Percentiles rank a stretch among this genome's conserved stretches.
These are phyloP conservation scores for Isoetes taiwanensis DNA, from an alignment of 75 land plant species.

Conservation along the genomic window DNA sequence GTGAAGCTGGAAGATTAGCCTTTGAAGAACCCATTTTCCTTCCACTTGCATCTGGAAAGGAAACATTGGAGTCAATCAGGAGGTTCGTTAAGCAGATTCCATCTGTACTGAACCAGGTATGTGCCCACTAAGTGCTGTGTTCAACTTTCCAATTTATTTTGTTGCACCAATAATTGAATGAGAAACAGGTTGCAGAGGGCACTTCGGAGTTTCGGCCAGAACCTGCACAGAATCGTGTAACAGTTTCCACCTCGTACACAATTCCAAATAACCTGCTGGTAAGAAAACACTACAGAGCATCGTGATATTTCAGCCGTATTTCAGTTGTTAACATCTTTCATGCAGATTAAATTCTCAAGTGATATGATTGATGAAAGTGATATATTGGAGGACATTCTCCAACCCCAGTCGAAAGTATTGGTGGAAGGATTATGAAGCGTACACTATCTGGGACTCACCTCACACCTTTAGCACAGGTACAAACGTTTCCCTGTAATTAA, in stretches of 20 bases:
- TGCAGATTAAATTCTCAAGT: slow-evolving; percentile 64
- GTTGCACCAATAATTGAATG: too few species aligned
- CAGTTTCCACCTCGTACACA: slow-evolving; percentile 35
- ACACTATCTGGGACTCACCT: slow-evolving; percentile 58
- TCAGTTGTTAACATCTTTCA: not conserved
- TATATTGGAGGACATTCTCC: slow-evolving; percentile 50
- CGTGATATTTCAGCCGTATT: too few species aligned
- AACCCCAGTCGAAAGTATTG: slow-evolving; percentile 35
- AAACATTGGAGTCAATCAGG: slow-evolving; percentile 21
- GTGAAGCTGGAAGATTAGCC: slow-evolving; percentile 12
- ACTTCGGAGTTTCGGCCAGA: slow-evolving; percentile 78
- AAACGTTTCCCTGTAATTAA: not conserved
- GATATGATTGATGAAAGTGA: slow-evolving; percentile 89
- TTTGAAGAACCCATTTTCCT: slow-evolving; percentile 16
- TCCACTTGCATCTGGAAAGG: slow-evolving; percentile 19
- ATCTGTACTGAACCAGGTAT: slow-evolving; percentile 26
- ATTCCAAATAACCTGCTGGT: slow-evolving; percentile 67
- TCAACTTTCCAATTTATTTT: not conserved
- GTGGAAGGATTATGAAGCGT: slow-evolving; percentile 60
- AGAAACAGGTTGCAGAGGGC: slow-evolving; percentile 68
- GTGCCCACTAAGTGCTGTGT: not conserved
- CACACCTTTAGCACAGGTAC: slow-evolving; percentile 84
- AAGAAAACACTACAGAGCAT: too few species aligned
- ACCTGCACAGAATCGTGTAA: slow-evolving; percentile 59
- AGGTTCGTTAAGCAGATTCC: slow-evolving; percentile 29